Percentiles rank a stretch among this genome's conserved stretches.
phyloP scores from a whole-genome alignment of 1,284 basidiomycete genomes.

The Cutaneotrichosporon spelunceum region DNA sequence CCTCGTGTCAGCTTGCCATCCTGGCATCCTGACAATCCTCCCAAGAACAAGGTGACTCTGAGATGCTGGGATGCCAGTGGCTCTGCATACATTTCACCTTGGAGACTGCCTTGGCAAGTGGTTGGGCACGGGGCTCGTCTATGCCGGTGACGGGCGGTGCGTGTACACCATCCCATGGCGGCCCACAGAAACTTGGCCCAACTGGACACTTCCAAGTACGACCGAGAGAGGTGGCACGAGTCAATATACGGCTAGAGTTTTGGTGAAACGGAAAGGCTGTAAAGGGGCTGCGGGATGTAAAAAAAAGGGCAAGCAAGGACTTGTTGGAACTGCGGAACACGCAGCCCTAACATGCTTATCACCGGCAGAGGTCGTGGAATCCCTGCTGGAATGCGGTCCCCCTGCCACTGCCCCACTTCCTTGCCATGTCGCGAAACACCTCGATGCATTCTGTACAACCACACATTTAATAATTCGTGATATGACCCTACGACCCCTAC shows the following conservation, averaged over 20 bases:
- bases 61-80: too few species aligned
- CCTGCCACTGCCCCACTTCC: neutral
- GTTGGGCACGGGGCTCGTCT: conserved; percentile 59
- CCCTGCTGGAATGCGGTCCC: neutral
- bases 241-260: too few species aligned
- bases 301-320: neutral
- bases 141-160: conserved; percentile 58
- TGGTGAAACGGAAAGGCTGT: neutral
- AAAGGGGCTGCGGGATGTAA: neutral
- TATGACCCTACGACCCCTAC: neutral
- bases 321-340: neutral
- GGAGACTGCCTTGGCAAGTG: conserved; percentile 57
- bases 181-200: conserved; percentile 55
- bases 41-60: conserved; percentile 46
- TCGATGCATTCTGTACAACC: neutral
- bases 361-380: neutral
- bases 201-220: too few species aligned
- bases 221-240: too few species aligned
- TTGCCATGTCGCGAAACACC: neutral
- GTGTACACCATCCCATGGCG: conserved; percentile 57
- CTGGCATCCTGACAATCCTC: conserved; percentile 48
- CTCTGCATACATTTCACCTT: conserved; percentile 62
- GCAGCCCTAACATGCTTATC: neutral
- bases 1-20: conserved; percentile 27
- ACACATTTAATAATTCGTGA: neutral